Evolutionary conservation across 495 filamentous ascomycete species (phyloP).

Genomic region (Penicillium verhagenii): DNA sequence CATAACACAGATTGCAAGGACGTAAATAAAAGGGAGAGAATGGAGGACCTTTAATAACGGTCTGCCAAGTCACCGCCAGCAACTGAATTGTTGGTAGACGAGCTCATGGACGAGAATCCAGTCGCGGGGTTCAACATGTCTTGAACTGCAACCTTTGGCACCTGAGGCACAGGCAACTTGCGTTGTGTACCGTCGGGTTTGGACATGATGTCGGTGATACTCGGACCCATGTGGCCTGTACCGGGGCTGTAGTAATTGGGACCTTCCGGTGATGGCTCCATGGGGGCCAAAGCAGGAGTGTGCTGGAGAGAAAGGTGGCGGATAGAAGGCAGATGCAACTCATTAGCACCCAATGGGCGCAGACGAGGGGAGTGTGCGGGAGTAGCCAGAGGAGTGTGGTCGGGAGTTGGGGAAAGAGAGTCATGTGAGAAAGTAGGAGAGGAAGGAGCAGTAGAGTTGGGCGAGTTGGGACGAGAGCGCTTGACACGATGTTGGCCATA

Average conservation of each 20-base stretch:
- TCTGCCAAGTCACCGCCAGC: conserved; percentile 43
- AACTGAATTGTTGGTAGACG: conserved; percentile 51
- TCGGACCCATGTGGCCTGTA: conserved; percentile 58
- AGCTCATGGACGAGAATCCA: conserved; percentile 58
- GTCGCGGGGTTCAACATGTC: conserved; percentile 70
- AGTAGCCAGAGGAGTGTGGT: conserved; percentile 93
- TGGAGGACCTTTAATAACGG: conserved; percentile 29
- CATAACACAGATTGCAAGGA: conserved; percentile 30
- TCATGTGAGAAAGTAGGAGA: conserved; percentile 98
- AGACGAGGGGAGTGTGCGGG: conserved; percentile 94
- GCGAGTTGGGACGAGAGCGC: conserved; percentile 87
- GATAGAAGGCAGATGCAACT: conserved; percentile 81
- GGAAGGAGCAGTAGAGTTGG: conserved; percentile 90
- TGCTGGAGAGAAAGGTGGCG: conserved; percentile 83
- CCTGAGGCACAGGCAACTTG: conserved; percentile 89
- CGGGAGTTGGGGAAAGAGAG: conserved; percentile 91
- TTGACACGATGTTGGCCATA: conserved; percentile 73
- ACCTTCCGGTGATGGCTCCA: conserved; percentile 73
- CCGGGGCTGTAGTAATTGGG: conserved; percentile 57
- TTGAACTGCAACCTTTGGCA: conserved; percentile 86
- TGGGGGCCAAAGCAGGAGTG: conserved; percentile 85
- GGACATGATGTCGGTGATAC: conserved; percentile 90
- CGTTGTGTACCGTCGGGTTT: conserved; percentile 81
- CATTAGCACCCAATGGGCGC: conserved; percentile 66
- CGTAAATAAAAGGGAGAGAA: background rate